Evolutionary conservation across 2,329 filamentous ascomycete species (phyloP).

Genomic region (Xylariomycetidae sp.): DNA sequence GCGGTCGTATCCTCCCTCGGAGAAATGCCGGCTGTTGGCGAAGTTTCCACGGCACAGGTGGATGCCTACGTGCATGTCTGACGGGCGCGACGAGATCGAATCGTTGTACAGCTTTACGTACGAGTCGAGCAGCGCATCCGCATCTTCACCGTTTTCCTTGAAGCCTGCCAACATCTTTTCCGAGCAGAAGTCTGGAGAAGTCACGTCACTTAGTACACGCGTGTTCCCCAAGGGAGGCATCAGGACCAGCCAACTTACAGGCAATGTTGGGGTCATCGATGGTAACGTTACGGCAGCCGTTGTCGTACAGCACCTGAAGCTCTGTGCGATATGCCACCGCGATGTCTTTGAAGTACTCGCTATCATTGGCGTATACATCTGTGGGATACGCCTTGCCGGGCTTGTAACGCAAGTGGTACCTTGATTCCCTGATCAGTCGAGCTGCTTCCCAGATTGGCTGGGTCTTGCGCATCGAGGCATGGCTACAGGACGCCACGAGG

Average conservation of each 20-base stretch:
- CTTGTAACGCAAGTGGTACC: conserved; percentile 50
- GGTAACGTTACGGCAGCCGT: conserved; percentile 58
- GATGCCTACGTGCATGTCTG: conserved; percentile 69
- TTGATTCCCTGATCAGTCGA: conserved; percentile 8
- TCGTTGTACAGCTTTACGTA: conserved; percentile 77
- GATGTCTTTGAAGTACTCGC: conserved; percentile 60
- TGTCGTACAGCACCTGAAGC: conserved; percentile 54
- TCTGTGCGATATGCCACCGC: conserved; percentile 54
- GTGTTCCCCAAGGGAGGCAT: too few relatives aligned
- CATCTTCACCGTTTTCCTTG: conserved; percentile 62
- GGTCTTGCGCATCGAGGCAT: background rate
- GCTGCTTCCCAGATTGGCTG: too few relatives aligned
- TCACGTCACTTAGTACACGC: too few relatives aligned
- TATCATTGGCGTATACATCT: conserved; percentile 50
- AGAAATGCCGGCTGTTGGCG: conserved; percentile 59
- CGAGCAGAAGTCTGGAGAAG: conserved; percentile 59
- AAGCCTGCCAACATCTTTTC: conserved; percentile 68
- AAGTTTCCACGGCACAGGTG: conserved; percentile 70
- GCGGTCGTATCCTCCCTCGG: conserved; percentile 60
- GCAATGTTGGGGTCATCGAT: conserved; percentile 63
- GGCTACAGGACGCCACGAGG: background rate
- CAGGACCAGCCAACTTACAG: conserved; percentile 39
- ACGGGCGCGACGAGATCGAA: conserved; percentile 55
- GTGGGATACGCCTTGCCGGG: conserved; percentile 50
- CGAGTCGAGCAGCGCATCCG: conserved; percentile 62